These are phyloP conservation scores for Fragaria nilgerrensis DNA, from an alignment of 306 rosid genomes.

Conservation along the genomic window DNA sequence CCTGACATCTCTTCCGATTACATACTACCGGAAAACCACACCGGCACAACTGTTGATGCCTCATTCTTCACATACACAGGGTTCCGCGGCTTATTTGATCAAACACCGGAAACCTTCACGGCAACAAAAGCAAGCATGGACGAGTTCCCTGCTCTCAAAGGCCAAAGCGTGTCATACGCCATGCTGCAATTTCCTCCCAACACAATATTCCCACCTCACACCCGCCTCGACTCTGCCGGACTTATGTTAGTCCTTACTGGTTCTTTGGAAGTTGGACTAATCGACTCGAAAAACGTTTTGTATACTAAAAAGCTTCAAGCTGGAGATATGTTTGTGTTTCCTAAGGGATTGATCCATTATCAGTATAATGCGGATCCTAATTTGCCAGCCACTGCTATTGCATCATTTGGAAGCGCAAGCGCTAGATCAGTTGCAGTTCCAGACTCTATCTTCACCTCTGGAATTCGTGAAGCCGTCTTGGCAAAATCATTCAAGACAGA, in stretches of 20 bases:
- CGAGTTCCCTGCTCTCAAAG: constrained; percentile 20
- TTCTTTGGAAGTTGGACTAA: constrained; percentile 31
- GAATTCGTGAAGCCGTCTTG: constrained; percentile 22
- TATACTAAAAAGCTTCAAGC: constrained; percentile 23
- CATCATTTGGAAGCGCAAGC: constrained; percentile 40
- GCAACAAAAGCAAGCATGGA: constrained; percentile 15
- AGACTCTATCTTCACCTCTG: constrained; percentile 14
- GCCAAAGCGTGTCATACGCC: constrained; percentile 22
- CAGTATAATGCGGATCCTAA: constrained; percentile 18
- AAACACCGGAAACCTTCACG: constrained; percentile 9
- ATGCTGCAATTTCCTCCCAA: constrained; percentile 23
- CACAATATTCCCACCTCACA: constrained; percentile 26
- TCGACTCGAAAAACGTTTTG: constrained; percentile 19
- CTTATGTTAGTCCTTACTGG: constrained; percentile 31
- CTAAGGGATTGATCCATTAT: constrained; percentile 40
- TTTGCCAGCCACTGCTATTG: constrained; percentile 27
- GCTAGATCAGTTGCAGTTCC: constrained; percentile 25
- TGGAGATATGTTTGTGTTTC: constrained; percentile 40
- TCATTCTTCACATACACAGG: constrained; percentile 23
- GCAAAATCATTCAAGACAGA: constrained; percentile 32
- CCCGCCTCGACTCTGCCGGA: constrained; percentile 29
- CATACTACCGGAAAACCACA: neutral
- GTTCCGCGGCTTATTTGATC: constrained; percentile 11
- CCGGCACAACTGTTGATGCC: neutral
- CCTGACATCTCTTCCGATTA: constrained; percentile 10